Evolutionary conservation across 2,329 filamentous ascomycete genomes (phyloP).

Genomic region (Phialophora macrospora): DNA sequence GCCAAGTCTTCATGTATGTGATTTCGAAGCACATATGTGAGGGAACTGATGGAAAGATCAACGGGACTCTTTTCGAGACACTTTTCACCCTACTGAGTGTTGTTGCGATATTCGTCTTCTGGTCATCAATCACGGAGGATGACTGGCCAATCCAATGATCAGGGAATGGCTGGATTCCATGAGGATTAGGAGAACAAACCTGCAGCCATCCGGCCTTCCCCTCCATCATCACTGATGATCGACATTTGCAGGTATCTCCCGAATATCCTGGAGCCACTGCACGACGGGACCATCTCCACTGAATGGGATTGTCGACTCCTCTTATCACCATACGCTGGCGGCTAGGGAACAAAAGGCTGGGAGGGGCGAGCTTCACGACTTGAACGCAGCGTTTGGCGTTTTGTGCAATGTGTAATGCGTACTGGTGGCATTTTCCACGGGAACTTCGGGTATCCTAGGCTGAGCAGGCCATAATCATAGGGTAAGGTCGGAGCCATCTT

Average conservation of each 20-base stretch:
- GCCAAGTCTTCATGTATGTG: slow-evolving; percentile 95
- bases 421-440: slow-evolving; percentile 21
- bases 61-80: slow-evolving; percentile 90
- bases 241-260: neutral
- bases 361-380: slow-evolving; percentile 28
- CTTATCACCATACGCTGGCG: slow-evolving; percentile 12
- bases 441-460: slow-evolving; percentile 1
- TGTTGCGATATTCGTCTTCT: slow-evolving; percentile 87
- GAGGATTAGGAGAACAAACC: neutral
- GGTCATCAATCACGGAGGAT: slow-evolving; percentile 98
- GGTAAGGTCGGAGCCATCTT: slow-evolving; percentile 1
- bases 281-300: neutral
- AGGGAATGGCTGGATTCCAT: neutral
- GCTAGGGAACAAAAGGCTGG: slow-evolving; percentile 6
- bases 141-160: slow-evolving; percentile 74
- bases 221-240: neutral
- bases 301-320: neutral
- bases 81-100: slow-evolving; percentile 88
- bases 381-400: slow-evolving; percentile 37
- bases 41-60: slow-evolving; percentile 81
- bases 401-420: slow-evolving; percentile 29
- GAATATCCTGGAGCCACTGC: slow-evolving; percentile 5
- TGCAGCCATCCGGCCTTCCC: neutral
- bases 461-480: slow-evolving; percentile 1
- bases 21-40: slow-evolving; percentile 89